Base-by-base conservation (phyloP, 768 basidiomycete genomes). In the Termitomyces sp. region DNA sequence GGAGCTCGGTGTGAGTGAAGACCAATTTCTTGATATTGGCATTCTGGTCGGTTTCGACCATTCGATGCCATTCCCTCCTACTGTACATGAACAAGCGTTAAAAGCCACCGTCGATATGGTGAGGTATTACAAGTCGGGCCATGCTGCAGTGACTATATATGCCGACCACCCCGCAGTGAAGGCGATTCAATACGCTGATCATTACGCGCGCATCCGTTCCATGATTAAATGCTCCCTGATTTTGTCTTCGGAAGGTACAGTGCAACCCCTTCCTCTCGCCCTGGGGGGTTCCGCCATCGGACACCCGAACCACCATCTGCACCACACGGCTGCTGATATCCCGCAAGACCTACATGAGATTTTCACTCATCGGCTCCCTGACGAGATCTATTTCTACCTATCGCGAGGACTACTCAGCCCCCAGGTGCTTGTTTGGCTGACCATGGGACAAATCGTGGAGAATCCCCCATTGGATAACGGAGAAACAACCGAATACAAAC, bases 361-460 rank as follows among this genome's bases (percentile, higher is more conserved):
- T 60, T 98, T 98, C 75, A 95, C 94, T 10, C 77, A 92, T 71
- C 88, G 94, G 46, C 80, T 99, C 26, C 96, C 96, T 1, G 97
- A 98, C 70, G 94, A 98, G 69, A 81, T 98, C 58, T 98, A 95
- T 75, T 98, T 88, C 72, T 97, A 98, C 70, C 82, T 98, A 62
- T 97, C 94, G 39, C 87, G 94, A 18, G 96, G 97, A 5, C 81
- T 98, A 15, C 70, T 98, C 53, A 86, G 87, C 9, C 92, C 96
- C 0, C 91, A 93, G 64, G 86, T 93, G 10, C 81, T 98, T 24
- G 89, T 94, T n/a, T 97, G 96, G 91, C 83, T 99, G 58, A 94
- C 92, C 16, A 85, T 81, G 26, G 94, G 94, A 16, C 86, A 87
- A 69, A 83, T 96, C 59, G 75, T 88, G 49, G 92, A 98, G 68